phyloP scores from a whole-genome alignment of 768 basidiomycete species.

The Suillus brevipes region DNA sequence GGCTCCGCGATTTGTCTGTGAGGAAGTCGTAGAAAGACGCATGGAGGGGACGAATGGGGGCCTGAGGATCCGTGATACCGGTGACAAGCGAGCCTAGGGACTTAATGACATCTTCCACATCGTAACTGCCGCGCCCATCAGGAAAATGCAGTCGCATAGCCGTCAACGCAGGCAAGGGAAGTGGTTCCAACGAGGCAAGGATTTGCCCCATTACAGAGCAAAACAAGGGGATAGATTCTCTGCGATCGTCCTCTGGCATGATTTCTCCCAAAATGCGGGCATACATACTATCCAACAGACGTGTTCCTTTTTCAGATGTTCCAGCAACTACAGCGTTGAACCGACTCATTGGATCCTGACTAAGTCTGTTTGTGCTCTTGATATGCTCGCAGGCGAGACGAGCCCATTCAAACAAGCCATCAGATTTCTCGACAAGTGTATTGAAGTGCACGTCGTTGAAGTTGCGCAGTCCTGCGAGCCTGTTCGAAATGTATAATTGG shows the following conservation, averaged over 20 bases:
- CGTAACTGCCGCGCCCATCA: constrained; percentile 25
- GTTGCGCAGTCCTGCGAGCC: background rate
- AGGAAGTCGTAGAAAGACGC: constrained; percentile 31
- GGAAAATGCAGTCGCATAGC: background rate
- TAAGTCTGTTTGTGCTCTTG: background rate
- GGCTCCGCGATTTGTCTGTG: constrained; percentile 12
- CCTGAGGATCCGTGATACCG: background rate
- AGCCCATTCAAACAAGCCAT: constrained; percentile 13
- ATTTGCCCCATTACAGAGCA: constrained; percentile 8
- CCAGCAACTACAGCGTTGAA: background rate
- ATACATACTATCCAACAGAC: constrained; percentile 11
- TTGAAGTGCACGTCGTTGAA: background rate
- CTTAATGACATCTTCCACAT: background rate
- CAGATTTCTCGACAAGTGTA: background rate
- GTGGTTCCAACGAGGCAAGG: constrained; percentile 3
- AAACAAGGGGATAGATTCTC: background rate
- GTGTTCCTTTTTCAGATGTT: background rate
- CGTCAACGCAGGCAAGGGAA: background rate
- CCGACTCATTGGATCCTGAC: background rate
- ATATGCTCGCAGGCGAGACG: constrained; percentile 14
- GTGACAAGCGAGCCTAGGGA: constrained; percentile 8
- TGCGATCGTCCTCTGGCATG: background rate
- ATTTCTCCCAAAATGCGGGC: background rate
- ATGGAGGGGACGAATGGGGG: constrained; percentile 21
- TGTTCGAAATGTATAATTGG: constrained; percentile 6